These are phyloP conservation scores for Arthroderma sp. DNA, from an alignment of 2,329 filamentous ascomycete species.

Conservation along the genomic window DNA sequence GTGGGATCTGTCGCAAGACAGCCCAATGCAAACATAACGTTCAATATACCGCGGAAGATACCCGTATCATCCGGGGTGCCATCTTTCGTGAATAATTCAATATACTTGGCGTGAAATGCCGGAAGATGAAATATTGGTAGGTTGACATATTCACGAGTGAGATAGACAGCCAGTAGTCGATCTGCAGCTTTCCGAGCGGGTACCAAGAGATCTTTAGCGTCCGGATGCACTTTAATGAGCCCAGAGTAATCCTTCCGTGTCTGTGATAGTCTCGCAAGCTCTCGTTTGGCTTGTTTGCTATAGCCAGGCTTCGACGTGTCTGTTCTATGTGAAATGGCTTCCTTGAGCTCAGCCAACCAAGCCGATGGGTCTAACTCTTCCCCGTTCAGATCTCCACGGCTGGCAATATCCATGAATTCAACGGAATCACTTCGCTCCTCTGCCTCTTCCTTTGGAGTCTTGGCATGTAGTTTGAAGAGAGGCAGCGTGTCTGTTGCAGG, in stretches of 20 bases:
- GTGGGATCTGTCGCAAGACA: conserved; percentile 11
- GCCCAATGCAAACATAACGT: conserved; percentile 16
- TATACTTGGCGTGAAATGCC: conserved; percentile 15
- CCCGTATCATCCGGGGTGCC: conserved; percentile 8
- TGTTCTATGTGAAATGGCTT: conserved; percentile 13
- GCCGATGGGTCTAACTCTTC: not conserved
- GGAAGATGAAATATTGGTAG: conserved; percentile 18
- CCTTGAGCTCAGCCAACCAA: conserved; percentile 6
- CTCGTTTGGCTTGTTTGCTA: conserved; percentile 3
- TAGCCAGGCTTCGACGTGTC: conserved; percentile 13
- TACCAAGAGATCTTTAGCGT: conserved; percentile 5
- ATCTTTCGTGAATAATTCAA: conserved; percentile 6
- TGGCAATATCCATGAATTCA: not conserved
- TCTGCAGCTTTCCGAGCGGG: conserved; percentile 15
- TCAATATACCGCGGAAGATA: conserved; percentile 15
- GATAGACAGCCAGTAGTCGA: conserved; percentile 15
- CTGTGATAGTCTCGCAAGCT: conserved; percentile 9
- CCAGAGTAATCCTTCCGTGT: conserved; percentile 6
- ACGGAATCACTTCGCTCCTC: not conserved
- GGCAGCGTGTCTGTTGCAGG: not conserved
- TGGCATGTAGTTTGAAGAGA: not conserved
- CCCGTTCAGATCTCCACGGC: not conserved
- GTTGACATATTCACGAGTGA: conserved; percentile 20
- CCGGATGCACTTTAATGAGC: not conserved
- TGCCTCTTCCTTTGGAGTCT: not conserved